These are phyloP conservation scores for Cercospora sesami DNA, from an alignment of 2,329 filamentous ascomycete genomes.

Conservation along the genomic window DNA sequence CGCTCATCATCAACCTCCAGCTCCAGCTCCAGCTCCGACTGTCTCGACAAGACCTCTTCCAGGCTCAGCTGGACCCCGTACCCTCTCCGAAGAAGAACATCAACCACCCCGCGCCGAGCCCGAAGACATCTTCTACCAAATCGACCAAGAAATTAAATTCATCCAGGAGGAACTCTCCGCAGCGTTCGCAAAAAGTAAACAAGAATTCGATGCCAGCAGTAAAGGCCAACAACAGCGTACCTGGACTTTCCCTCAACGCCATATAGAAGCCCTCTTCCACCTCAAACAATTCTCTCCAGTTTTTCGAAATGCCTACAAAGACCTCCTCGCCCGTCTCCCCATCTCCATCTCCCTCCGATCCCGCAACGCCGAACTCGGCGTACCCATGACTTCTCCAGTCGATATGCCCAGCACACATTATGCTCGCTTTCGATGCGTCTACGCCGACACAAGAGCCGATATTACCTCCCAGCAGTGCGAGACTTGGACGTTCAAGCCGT, in stretches of 20 bases:
- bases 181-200: background rate
- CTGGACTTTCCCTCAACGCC: conserved; percentile 1
- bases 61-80: background rate
- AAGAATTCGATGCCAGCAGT: background rate
- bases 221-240: background rate
- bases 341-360: conserved; percentile 16
- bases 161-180: conserved; percentile 18
- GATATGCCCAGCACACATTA: conserved; percentile 19
- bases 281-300: conserved; percentile 20
- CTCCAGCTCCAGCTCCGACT: background rate
- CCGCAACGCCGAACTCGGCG: conserved; percentile 9
- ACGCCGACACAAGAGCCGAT: background rate
- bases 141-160: conserved; percentile 21
- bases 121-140: conserved; percentile 25
- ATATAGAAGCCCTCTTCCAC: conserved; percentile 19
- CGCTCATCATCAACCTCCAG: background rate
- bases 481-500: conserved; percentile 24
- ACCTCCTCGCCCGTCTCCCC: conserved; percentile 17
- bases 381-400: conserved; percentile 12
- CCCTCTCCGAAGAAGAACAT: background rate
- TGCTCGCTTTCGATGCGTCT: conserved; percentile 20
- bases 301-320: conserved; percentile 18
- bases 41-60: background rate
- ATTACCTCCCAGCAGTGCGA: conserved; percentile 13
- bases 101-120: conserved; percentile 12